phyloP scores from a whole-genome alignment of 2,329 filamentous ascomycete species.

The Stagonosporopsis chrysanthemi region DNA sequence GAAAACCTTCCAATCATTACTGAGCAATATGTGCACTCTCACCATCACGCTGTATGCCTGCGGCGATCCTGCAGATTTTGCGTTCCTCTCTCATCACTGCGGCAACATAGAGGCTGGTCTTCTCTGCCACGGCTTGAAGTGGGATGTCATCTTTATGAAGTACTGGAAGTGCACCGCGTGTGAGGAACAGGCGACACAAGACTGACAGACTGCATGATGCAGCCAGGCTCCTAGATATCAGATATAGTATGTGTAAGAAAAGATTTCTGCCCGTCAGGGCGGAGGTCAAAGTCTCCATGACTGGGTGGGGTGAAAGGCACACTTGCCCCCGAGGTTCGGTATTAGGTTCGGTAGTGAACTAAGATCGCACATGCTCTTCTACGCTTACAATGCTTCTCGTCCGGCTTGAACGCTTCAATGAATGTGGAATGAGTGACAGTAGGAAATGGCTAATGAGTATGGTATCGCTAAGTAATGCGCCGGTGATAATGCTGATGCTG shows the following conservation, averaged over 20 bases:
- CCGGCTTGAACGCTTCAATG: constrained; percentile 16
- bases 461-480: constrained; percentile 10
- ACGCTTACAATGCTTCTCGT: constrained; percentile 4
- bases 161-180: constrained; percentile 1
- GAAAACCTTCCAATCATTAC: background rate
- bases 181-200: background rate
- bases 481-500: constrained; percentile 5
- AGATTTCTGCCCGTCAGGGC: background rate
- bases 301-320: background rate
- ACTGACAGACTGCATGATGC: background rate
- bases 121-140: background rate
- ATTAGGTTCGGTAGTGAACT: constrained; percentile 1
- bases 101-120: background rate
- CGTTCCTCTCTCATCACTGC: background rate
- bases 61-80: background rate
- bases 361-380: background rate
- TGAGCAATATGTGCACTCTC: background rate
- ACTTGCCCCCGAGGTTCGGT: background rate
- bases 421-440: constrained; percentile 1
- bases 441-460: background rate
- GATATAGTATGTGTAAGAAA: too few relatives aligned
- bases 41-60: background rate
- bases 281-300: background rate
- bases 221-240: too few relatives aligned
- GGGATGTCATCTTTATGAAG: background rate